Conservation (phyloP, 225 moss, liverwort and hornwort genomes). For the Marchantia paleacea region DNA sequence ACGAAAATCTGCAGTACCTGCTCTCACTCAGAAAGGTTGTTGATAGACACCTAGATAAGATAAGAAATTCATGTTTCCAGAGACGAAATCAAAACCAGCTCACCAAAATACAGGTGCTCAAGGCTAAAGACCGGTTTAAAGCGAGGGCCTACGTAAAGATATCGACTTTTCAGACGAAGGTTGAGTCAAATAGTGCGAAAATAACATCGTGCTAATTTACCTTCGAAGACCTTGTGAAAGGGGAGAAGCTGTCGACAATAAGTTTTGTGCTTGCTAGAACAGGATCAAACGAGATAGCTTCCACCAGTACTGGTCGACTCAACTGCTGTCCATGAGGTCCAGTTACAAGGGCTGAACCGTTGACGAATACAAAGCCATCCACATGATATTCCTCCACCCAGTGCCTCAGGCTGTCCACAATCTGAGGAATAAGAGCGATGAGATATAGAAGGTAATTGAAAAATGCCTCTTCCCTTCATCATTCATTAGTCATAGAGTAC, state of each 20-base stretch:
- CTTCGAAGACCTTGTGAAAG: slow-evolving; percentile 62
- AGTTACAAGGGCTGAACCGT: slow-evolving; percentile 66
- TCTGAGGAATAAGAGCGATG: slow-evolving; percentile 37
- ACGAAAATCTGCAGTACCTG: not conserved
- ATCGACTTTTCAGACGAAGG: not conserved
- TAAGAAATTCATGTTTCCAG: no score
- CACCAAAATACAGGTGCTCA: not conserved
- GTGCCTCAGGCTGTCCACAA: slow-evolving; percentile 75
- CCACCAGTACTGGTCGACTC: slow-evolving; percentile 84
- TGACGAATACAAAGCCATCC: slow-evolving; percentile 84
- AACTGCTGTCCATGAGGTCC: slow-evolving; percentile 87
- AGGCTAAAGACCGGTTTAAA: not conserved
- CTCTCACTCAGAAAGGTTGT: not conserved
- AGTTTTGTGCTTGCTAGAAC: slow-evolving; percentile 75
- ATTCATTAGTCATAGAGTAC: not conserved
- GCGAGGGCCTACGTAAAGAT: not conserved
- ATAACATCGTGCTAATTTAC: slow-evolving; percentile 23
- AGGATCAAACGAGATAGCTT: slow-evolving; percentile 80
- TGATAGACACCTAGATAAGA: not conserved
- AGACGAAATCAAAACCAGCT: not conserved
- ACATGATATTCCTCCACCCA: slow-evolving; percentile 83
- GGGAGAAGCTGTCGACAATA: slow-evolving; percentile 69
- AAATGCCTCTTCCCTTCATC: not conserved
- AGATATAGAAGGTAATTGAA: not conserved
- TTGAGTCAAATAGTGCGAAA: not conserved